Evolutionary conservation across 257 asterid genomes (phyloP).

Genomic region (Nicotiana tomentosiformis): DNA sequence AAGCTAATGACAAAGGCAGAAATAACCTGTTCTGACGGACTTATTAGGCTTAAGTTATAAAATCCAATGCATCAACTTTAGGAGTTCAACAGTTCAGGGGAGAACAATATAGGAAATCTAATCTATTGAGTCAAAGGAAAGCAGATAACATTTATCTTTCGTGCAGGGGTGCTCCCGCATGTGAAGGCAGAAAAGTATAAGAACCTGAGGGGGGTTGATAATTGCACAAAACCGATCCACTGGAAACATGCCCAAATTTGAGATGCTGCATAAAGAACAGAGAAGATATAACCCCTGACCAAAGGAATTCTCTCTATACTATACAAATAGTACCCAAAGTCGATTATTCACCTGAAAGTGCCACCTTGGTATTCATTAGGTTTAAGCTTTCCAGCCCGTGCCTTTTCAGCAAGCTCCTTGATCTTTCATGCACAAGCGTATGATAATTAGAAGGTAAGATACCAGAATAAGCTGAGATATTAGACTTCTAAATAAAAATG

Average conservation of each 20-base stretch:
- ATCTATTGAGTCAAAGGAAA: neutral
- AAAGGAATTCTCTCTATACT: constrained; percentile 2
- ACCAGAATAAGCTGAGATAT: neutral
- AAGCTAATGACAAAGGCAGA: neutral
- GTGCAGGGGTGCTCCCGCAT: neutral
- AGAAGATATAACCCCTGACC: constrained; percentile 13
- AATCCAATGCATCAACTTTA: neutral
- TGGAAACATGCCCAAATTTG: constrained; percentile 99
- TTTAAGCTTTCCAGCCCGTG: constrained; percentile 83
- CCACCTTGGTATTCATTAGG: constrained; percentile 99
- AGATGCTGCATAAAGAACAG: constrained; percentile 62
- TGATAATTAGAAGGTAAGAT: neutral
- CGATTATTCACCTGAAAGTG: constrained; percentile 72
- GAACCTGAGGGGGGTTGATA: constrained; percentile 97
- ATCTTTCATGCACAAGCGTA: constrained; percentile 41
- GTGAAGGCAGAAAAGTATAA: constrained; percentile 21
- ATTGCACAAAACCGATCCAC: constrained; percentile 96
- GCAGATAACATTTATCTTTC: neutral
- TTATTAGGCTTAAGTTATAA: neutral
- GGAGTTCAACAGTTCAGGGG: neutral
- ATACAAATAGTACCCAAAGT: constrained; percentile 2
- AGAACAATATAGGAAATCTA: constrained; percentile 7
- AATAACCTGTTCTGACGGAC: neutral
- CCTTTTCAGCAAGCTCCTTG: constrained; percentile 96
- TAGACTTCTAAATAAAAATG: neutral